Evolutionary conservation across 257 asterid species (phyloP).

Genomic region (Handroanthus guayacan): DNA sequence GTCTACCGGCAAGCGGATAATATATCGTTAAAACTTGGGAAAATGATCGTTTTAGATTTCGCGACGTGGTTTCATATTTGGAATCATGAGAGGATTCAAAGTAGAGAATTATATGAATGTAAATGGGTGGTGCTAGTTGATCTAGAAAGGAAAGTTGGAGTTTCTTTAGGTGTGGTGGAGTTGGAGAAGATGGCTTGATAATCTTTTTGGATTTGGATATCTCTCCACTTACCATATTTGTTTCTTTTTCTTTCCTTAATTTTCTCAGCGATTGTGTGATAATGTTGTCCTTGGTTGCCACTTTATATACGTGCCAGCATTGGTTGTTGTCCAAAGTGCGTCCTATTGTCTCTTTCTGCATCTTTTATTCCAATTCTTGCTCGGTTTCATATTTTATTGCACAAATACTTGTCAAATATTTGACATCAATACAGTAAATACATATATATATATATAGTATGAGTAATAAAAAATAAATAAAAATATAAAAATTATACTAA

Average conservation of each 20-base stretch:
- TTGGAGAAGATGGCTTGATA: conserved; percentile 55
- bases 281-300: too few relatives aligned
- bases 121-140: conserved; percentile 44
- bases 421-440: too few relatives aligned
- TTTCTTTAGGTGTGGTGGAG: conserved; percentile 40
- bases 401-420: too few relatives aligned
- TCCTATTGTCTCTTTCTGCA: too few relatives aligned
- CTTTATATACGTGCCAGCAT: too few relatives aligned
- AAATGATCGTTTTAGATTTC: conserved; percentile 38
- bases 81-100: not conserved
- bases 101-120: conserved; percentile 43
- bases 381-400: too few relatives aligned
- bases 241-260: not conserved
- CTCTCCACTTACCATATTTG: conserved; percentile 22
- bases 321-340: too few relatives aligned
- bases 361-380: too few relatives aligned
- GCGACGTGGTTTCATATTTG: not conserved
- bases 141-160: conserved; percentile 54
- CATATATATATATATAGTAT: too few relatives aligned
- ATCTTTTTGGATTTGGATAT: conserved; percentile 21
- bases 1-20: conserved; percentile 53
- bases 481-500: too few relatives aligned
- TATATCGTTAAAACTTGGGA: conserved; percentile 41
- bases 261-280: too few relatives aligned
- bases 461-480: too few relatives aligned